Evolutionary conservation across 83 land plant genomes (phyloP), one percentile per base, ranked within the genome.

Genomic region (Diphasiastrum complanatum): DNA sequence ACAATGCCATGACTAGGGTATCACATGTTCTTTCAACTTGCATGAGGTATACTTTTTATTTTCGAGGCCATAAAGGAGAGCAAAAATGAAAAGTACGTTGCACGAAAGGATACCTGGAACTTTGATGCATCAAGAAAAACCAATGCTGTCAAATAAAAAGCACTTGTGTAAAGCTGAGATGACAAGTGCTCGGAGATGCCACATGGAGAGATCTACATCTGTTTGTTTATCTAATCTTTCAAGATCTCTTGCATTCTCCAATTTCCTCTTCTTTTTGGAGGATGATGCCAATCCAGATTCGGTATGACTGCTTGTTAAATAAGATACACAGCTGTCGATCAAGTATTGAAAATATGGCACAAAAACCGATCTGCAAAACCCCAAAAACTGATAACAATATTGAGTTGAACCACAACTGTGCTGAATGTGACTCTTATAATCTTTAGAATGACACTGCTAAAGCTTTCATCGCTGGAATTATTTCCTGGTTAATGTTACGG

Each of bases 291-390:
- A 18, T 34, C 27, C 60, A 34, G 25, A 3, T 28, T 51, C 68
- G 1, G 12, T 27, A 51, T 73, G 72, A 67, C 66, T 60, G 26
- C 61, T 74, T 35, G 66, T 69, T 27, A 90, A 77, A 51, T 78
- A 60, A 22, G 37, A 61, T 10, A 78, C 65, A 73, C 87, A 85
- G 24, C 79, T 73, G 31, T 88, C 81, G 4, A 83, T 71, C 67
- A 92, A 71, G 67, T 85, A 88, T 43, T 84, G 82, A 64, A 85
- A 92, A 64, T 92, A 92, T 0, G 97, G 95, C 18, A 92, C 97
- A 81, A 92, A 88, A 22, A 88, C 57, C 25, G 96, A 85, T 63
- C 97, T 91, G 85, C 64, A 73, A 3, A 30, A 24, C 31, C 27
- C 33, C 45, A 22, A 54, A 73, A 43, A 43, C 19, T 65, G 10